Evolutionary conservation across 2,329 filamentous ascomycete species (phyloP), one percentile per base, ranked within the genome.

Genomic region (Sodiomyces alkalinus): DNA sequence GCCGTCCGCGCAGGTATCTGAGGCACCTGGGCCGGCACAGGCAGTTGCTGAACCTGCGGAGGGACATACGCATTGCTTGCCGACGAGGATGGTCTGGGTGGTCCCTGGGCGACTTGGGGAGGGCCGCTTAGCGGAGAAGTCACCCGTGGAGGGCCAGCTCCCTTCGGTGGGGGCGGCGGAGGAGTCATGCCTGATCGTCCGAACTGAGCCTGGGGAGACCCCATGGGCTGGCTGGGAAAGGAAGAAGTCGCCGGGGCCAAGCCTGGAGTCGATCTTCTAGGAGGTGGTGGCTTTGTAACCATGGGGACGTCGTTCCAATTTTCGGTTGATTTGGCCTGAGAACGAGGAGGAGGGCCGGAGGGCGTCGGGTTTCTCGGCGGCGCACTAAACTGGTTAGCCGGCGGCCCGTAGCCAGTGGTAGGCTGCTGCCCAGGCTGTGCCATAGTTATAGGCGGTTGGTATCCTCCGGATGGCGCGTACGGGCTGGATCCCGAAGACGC

Each of bases 241-340:
- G 83, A 81, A 12, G 80, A 72, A n/a, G 64, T 71, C 28, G 85
- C 72, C 3, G 78, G 61, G 28, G 73, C 68, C 13, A 72, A 60
- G 31, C 64, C 73, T 3, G 86, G 83, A 1, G 87, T 94, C 25
- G 65, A 64, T 46, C 77, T 72, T 39, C 86, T 74, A 14, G 76
- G 67, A 10, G 70, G 67, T n/a, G 78, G 65, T 30, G 14, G 14
- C 58, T 87, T 82, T 25, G 71, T 65, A 25, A 96, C 80, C 43
- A 93, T 68, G 2, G 90, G 90, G 28, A 92, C 78, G 51, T 98
- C 90, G 42, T 98, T 98, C 90, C 90, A 98, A 41, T 80, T 79
- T 17, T 76, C 71, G 37, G 76, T 75, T 38, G 79, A 77, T 45
- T 74, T 76, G 32, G 70, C 61, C 44, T 72, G 74, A 7, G 80